phyloP scores from a whole-genome alignment of 768 basidiomycete genomes.

The Fomitopsis pulvina region DNA sequence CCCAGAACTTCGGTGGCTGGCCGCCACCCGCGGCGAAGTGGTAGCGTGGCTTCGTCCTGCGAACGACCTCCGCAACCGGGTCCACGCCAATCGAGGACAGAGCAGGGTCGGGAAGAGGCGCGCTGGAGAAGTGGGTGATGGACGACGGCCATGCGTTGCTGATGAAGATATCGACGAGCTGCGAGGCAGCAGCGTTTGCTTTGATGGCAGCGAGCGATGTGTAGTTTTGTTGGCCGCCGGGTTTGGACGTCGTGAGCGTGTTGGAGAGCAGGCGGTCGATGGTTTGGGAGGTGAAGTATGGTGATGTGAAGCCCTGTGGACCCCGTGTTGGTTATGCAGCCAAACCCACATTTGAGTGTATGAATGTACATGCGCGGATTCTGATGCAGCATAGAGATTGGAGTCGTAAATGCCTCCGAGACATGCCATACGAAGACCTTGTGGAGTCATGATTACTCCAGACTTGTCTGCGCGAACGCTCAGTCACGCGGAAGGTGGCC shows the following conservation, averaged over 20 bases:
- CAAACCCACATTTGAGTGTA: background rate
- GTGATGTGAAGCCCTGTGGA: conserved; percentile 65
- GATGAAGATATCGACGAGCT: conserved; percentile 74
- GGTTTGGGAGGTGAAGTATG: conserved; percentile 66
- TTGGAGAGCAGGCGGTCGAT: conserved; percentile 69
- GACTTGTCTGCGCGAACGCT: conserved; percentile 57
- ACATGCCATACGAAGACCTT: conserved; percentile 80
- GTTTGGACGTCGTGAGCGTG: conserved; percentile 44
- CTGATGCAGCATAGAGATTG: conserved; percentile 49
- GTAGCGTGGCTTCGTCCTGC: conserved; percentile 75
- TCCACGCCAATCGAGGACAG: conserved; percentile 39
- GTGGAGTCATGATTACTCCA: conserved; percentile 68
- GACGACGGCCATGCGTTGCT: conserved; percentile 72
- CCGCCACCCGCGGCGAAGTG: conserved; percentile 71
- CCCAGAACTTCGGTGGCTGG: conserved; percentile 81
- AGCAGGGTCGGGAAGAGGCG: conserved; percentile 38
- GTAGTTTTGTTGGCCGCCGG: conserved; percentile 39
- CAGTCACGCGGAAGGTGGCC: background rate
- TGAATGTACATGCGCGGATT: conserved; percentile 54
- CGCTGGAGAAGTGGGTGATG: conserved; percentile 54
- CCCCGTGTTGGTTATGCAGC: background rate
- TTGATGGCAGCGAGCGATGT: conserved; percentile 64
- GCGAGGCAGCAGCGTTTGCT: conserved; percentile 51
- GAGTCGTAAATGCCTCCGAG: conserved; percentile 73
- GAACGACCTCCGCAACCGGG: conserved; percentile 59